phyloP scores from a whole-genome alignment of 441 rosid genomes.

The Pelargonium cotyledonis region DNA sequence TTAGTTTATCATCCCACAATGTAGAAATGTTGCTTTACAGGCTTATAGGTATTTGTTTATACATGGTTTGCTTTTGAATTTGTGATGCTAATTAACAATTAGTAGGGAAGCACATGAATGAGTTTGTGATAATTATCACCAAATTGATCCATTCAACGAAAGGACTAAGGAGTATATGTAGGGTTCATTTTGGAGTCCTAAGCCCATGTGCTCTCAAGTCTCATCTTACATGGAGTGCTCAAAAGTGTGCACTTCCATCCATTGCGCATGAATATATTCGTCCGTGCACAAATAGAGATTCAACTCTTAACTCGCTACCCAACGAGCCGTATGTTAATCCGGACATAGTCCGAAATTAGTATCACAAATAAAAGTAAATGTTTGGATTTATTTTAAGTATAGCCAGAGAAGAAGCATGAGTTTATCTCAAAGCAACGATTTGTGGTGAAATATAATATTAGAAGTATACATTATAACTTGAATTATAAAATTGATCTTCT shows the following conservation, averaged over 20 bases:
- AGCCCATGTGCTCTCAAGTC: constrained; percentile 3
- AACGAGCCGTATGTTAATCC: too few relatives aligned
- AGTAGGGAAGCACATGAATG: background rate
- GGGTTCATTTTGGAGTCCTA: background rate
- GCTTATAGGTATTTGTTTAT: background rate
- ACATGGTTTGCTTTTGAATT: background rate
- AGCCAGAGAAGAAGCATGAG: too few relatives aligned
- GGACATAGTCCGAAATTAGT: too few relatives aligned
- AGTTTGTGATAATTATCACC: background rate
- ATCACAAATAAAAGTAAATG: too few relatives aligned
- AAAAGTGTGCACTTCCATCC: background rate
- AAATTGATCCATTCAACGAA: background rate
- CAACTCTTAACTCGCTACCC: too few relatives aligned
- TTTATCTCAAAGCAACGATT: too few relatives aligned
- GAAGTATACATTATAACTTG: too few relatives aligned
- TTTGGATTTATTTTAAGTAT: too few relatives aligned
- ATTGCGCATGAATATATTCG: background rate
- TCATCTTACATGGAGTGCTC: background rate
- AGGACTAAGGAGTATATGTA: background rate
- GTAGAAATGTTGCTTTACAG: background rate
- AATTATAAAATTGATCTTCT: too few relatives aligned
- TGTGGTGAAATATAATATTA: too few relatives aligned
- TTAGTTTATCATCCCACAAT: background rate
- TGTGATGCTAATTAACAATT: background rate
- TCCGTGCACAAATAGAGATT: too few relatives aligned